Conservation (phyloP, 2,329 filamentous ascomycete genomes). For the Pseudocercospora fijiensis region DNA sequence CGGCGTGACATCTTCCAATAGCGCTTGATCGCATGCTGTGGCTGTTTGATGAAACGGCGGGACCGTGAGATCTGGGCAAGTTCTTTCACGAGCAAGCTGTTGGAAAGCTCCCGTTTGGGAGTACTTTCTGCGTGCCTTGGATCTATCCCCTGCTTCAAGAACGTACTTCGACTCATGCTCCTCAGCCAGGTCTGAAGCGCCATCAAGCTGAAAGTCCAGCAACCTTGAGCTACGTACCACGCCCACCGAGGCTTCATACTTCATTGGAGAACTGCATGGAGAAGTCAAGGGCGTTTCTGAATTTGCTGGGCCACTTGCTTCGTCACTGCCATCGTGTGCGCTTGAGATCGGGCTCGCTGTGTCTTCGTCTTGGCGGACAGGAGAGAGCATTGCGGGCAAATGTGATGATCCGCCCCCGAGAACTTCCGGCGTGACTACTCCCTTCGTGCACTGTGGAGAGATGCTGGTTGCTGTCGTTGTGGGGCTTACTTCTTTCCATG, state of each 20-base stretch:
- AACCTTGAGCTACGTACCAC: background rate
- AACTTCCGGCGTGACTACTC: background rate
- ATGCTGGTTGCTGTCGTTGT: background rate
- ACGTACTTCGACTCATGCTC: background rate
- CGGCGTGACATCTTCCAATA: background rate
- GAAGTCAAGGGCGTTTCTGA: background rate
- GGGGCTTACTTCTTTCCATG: background rate
- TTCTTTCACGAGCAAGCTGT: background rate
- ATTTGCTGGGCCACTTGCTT: background rate
- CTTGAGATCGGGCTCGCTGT: slow-evolving; percentile 1
- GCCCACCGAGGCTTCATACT: background rate
- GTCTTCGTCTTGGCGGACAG: background rate
- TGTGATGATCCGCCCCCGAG: background rate
- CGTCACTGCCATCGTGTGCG: background rate
- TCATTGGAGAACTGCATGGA: background rate
- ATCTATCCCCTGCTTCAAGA: background rate
- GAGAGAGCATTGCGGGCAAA: background rate
- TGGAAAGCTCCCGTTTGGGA: background rate
- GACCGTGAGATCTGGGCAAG: background rate
- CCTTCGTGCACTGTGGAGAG: background rate
- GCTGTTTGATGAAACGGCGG: background rate
- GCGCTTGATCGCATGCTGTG: background rate
- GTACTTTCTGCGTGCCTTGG: background rate
- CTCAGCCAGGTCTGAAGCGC: background rate
- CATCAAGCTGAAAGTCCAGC: background rate